Evolutionary conservation across 2,329 filamentous ascomycete species (phyloP).

Genomic region (Thermoascus crustaceus): DNA sequence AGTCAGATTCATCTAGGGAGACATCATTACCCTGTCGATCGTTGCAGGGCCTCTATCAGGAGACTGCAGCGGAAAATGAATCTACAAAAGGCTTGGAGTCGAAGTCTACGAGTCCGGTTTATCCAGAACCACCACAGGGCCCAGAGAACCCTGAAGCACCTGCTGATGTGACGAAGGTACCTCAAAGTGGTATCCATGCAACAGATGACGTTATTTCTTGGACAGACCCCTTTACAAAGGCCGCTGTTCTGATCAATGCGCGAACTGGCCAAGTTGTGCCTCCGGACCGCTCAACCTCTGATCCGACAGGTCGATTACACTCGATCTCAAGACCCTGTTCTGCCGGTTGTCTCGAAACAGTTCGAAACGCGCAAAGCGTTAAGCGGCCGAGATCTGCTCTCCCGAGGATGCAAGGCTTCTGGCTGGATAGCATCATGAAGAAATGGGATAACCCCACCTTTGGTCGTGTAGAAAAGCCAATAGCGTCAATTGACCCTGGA

Average conservation of each 20-base stretch:
- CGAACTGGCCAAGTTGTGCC: conserved; percentile 27
- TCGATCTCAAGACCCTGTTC: conserved; percentile 12
- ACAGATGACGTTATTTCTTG: conserved; percentile 38
- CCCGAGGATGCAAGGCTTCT: conserved; percentile 27
- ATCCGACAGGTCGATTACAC: conserved; percentile 10
- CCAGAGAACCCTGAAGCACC: no score
- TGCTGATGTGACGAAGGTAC: no score
- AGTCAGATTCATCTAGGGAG: conserved; percentile 3
- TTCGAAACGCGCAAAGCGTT: conserved; percentile 3
- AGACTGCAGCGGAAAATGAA: no score
- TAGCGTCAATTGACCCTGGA: conserved; percentile 30
- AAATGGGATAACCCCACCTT: conserved; percentile 75
- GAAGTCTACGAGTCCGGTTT: no score
- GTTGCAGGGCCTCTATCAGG: no score
- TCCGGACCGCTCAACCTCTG: conserved; percentile 6
- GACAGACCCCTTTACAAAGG: conserved; percentile 52
- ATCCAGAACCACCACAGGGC: no score
- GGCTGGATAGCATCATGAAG: conserved; percentile 54
- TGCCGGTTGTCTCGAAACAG: conserved; percentile 9
- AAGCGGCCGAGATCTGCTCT: conserved; percentile 14
- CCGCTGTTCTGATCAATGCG: conserved; percentile 23
- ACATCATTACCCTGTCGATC: no score
- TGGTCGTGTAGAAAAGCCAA: conserved; percentile 37
- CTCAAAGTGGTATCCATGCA: conserved; percentile 6
- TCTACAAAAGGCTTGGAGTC: no score